phyloP scores from a whole-genome alignment of 1,139 yeast genomes.

The Pichia sp. region DNA sequence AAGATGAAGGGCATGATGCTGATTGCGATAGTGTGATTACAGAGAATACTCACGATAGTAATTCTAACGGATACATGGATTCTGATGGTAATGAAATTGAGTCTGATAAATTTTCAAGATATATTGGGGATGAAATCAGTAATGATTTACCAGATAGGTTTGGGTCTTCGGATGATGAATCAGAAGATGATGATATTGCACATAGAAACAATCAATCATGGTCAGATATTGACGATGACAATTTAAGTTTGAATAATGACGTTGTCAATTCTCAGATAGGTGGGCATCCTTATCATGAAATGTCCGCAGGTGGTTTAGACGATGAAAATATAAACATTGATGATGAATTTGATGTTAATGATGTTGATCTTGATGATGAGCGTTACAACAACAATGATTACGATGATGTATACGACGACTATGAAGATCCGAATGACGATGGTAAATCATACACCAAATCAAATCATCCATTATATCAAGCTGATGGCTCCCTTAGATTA shows the following conservation, averaged over 20 bases:
- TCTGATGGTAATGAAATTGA: conserved; percentile 27
- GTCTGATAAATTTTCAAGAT: conserved; percentile 59
- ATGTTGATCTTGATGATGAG: conserved; percentile 41
- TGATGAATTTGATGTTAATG: conserved; percentile 18
- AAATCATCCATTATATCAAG: conserved; percentile 48
- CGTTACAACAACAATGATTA: conserved; percentile 10
- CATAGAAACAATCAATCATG: conserved; percentile 20
- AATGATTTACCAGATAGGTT: conserved; percentile 54
- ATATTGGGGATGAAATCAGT: conserved; percentile 77
- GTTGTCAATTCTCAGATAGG: conserved; percentile 23
- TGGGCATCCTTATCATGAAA: conserved; percentile 30
- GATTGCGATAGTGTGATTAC: conserved; percentile 13
- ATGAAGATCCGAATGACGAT: conserved; percentile 76
- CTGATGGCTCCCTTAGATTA: conserved; percentile 28
- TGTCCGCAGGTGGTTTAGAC: conserved; percentile 25
- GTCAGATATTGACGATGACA: conserved; percentile 10
- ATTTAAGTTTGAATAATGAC: conserved; percentile 10
- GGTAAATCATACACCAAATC: conserved; percentile 66
- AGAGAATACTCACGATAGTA: conserved; percentile 3
- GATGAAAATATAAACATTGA: conserved; percentile 17
- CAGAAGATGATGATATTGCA: conserved; percentile 40
- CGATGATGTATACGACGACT: conserved; percentile 48
- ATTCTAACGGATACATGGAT: conserved; percentile 21
- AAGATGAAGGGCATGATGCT: conserved; percentile 9
- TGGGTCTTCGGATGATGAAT: conserved; percentile 45